Conservation (phyloP, 352 stramenopile species). For the Globisporangium nagaii region DNA sequence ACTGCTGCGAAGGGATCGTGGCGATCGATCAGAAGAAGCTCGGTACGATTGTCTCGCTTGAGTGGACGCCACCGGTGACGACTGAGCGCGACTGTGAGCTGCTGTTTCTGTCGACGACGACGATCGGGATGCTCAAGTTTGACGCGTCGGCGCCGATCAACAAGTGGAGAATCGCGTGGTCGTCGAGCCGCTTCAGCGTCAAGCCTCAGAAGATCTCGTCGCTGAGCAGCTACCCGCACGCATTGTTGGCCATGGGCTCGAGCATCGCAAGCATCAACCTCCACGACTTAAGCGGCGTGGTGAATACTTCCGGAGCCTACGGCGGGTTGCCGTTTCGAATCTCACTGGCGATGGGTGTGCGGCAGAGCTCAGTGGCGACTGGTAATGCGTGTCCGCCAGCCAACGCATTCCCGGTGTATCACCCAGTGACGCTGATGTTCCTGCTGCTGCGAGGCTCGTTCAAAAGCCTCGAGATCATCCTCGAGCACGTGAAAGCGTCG, state of each 20-base stretch:
- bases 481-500: slow-evolving; percentile 48
- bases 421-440: slow-evolving; percentile 67
- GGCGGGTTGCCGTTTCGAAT: slow-evolving; percentile 9
- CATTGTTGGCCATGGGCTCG: slow-evolving; percentile 36
- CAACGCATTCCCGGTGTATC: slow-evolving; percentile 26
- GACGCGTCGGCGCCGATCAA: slow-evolving; percentile 30
- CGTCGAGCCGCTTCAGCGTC: slow-evolving; percentile 51
- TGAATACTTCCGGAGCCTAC: slow-evolving; percentile 5
- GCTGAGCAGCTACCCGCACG: slow-evolving; percentile 48
- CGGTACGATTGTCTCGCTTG: slow-evolving; percentile 44
- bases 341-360: background rate
- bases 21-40: slow-evolving; percentile 52
- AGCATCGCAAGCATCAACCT: slow-evolving; percentile 57
- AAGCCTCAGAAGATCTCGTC: slow-evolving; percentile 44
- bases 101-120: slow-evolving; percentile 57
- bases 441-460: slow-evolving; percentile 67
- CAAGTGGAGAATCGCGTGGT: slow-evolving; percentile 59
- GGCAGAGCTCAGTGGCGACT: background rate
- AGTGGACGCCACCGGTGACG: slow-evolving; percentile 58
- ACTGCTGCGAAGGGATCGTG: slow-evolving; percentile 47
- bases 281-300: slow-evolving; percentile 29
- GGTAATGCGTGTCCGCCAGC: slow-evolving; percentile 4
- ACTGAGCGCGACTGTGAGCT: slow-evolving; percentile 47
- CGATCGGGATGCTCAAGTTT: slow-evolving; percentile 57
- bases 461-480: slow-evolving; percentile 38